A percentile compares a stretch with the other conserved stretches of the same genome.
phyloP scores from a whole-genome alignment of 345 rosid genomes.

The Bruguiera parviflora region DNA sequence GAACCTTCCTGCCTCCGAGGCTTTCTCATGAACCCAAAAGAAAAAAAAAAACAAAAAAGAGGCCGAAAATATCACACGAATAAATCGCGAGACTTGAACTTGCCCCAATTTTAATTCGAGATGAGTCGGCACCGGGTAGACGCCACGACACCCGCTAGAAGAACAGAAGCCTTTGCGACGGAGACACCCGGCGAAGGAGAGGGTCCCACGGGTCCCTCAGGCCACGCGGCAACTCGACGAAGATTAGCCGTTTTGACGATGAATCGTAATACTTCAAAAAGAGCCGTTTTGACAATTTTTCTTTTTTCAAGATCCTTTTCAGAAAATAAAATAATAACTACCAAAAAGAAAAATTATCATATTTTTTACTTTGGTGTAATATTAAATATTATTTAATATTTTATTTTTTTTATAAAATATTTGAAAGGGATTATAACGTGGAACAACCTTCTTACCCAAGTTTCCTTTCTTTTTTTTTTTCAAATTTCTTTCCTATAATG shows the following conservation, averaged over 20 bases:
- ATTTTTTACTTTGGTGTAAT: too few relatives aligned
- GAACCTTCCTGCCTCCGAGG: constrained; percentile 30
- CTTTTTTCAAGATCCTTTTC: too few relatives aligned
- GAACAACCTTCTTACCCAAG: too few relatives aligned
- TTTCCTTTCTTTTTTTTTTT: too few relatives aligned
- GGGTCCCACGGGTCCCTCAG: constrained; percentile 8
- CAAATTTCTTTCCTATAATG: too few relatives aligned
- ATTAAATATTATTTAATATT: too few relatives aligned
- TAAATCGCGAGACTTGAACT: constrained; percentile 16
- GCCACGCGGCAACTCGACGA: constrained; percentile 67
- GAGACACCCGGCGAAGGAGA: background rate
- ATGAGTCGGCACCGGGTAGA: constrained; percentile 6
- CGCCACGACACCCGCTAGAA: background rate
- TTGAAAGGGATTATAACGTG: background rate
- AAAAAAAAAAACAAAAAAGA: too few relatives aligned
- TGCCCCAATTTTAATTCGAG: background rate
- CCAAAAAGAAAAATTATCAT: too few relatives aligned
- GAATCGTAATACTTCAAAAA: constrained; percentile 14
- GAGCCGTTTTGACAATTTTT: too few relatives aligned
- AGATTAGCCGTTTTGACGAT: constrained; percentile 22
- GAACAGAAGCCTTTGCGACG: background rate
- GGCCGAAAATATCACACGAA: background rate
- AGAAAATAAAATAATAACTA: background rate
- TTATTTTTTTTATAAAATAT: background rate
- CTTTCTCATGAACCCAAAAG: too few relatives aligned